Conservation (phyloP, 2,329 filamentous ascomycete genomes). For the Xylariales sp. region DNA sequence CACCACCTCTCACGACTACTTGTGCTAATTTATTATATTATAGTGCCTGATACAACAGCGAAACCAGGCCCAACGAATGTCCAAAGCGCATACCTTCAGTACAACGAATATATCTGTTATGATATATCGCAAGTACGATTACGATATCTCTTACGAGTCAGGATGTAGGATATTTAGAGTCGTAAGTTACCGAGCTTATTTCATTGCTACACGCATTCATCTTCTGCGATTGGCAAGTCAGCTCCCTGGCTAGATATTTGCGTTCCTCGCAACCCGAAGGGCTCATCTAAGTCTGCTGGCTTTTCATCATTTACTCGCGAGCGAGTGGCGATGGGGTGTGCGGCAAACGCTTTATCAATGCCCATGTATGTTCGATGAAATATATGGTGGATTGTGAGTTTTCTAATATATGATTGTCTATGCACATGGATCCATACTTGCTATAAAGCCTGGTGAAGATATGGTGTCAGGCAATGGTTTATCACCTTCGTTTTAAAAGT, state of each 20-base stretch:
- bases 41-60: constrained; percentile 61
- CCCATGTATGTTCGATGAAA: neutral
- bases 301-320: neutral
- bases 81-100: constrained; percentile 61
- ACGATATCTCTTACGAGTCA: constrained; percentile 75
- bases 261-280: neutral
- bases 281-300: neutral
- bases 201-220: neutral
- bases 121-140: constrained; percentile 76
- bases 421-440: neutral
- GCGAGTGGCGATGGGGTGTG: neutral
- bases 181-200: neutral
- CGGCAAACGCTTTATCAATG: neutral
- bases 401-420: neutral
- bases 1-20: neutral
- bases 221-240: neutral
- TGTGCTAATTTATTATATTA: constrained; percentile 18
- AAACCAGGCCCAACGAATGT: constrained; percentile 62
- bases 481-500: neutral
- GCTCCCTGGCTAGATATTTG: neutral
- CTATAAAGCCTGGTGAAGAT: neutral
- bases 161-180: constrained; percentile 54
- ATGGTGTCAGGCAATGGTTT: too few relatives aligned
- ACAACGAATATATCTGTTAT: constrained; percentile 82
- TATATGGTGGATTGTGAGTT: neutral